These are phyloP conservation scores for Peziza echinospora DNA, from an alignment of 495 filamentous ascomycete species.

Conservation along the genomic window DNA sequence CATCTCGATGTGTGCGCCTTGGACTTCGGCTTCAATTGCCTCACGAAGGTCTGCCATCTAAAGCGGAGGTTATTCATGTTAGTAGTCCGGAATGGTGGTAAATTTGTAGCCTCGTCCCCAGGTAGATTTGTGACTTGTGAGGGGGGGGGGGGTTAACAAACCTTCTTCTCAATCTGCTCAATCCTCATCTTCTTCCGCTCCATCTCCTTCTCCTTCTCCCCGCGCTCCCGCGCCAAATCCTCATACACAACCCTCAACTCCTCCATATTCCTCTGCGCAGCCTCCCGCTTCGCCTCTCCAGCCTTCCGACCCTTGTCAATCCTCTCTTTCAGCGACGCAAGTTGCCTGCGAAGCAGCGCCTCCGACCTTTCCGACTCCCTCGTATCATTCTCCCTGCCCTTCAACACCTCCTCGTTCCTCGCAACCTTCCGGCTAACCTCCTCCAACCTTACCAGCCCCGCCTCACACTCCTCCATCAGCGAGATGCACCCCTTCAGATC, in stretches of 20 bases:
- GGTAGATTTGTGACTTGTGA: too few species aligned
- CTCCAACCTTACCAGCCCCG: conserved; percentile 70
- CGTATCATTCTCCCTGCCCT: conserved; percentile 67
- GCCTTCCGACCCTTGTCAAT: conserved; percentile 59
- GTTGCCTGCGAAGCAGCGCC: conserved; percentile 57
- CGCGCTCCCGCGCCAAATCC: conserved; percentile 60
- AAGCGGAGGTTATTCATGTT: too few species aligned
- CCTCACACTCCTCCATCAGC: conserved; percentile 66
- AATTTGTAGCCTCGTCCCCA: too few species aligned
- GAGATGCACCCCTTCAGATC: conserved; percentile 73
- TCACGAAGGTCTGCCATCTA: conserved; percentile 95
- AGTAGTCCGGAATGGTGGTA: too few species aligned
- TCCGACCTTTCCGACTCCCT: conserved; percentile 79
- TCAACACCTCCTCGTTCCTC: conserved; percentile 64
- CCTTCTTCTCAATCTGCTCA: conserved; percentile 97
- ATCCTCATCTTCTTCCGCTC: conserved; percentile 76
- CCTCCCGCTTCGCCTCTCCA: conserved; percentile 56
- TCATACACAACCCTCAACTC: conserved; percentile 62
- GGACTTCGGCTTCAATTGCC: conserved; percentile 85
- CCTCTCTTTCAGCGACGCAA: conserved; percentile 60
- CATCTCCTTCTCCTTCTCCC: conserved; percentile 70
- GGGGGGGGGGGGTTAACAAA: too few species aligned
- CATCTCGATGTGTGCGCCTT: conserved; percentile 71
- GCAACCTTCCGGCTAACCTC: conserved; percentile 61
- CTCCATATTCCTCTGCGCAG: conserved; percentile 73